phyloP scores from a whole-genome alignment of 2,329 filamentous ascomycete species.

The Aspergillus fijiensis region DNA sequence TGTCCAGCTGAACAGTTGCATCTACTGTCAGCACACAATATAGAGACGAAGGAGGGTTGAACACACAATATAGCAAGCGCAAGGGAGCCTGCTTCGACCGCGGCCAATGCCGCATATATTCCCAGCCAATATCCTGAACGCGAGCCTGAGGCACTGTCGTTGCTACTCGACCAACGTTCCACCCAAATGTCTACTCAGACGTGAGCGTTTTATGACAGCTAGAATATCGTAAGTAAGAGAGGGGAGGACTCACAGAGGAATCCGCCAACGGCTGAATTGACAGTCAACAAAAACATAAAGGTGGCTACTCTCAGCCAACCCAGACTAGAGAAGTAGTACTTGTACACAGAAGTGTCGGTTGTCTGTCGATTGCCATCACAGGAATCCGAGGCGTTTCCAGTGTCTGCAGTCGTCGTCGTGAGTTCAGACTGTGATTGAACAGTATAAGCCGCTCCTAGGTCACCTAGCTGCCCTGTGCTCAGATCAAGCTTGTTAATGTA shows the following conservation, averaged over 20 bases:
- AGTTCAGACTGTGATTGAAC: background rate
- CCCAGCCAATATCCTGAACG: constrained; percentile 21
- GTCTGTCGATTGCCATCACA: background rate
- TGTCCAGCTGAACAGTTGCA: constrained; percentile 2
- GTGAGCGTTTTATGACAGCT: too few relatives aligned
- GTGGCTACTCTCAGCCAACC: constrained; percentile 16
- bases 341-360: constrained; percentile 20
- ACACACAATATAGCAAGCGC: background rate
- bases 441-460: background rate
- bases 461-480: background rate
- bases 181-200: constrained; percentile 11
- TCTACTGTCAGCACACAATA: background rate
- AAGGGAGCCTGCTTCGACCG: constrained; percentile 9
- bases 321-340: constrained; percentile 24
- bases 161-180: constrained; percentile 22
- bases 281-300: constrained; percentile 18
- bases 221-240: too few relatives aligned
- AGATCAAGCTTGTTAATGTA: background rate
- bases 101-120: constrained; percentile 17
- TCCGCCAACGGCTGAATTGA: constrained; percentile 3
- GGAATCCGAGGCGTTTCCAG: background rate
- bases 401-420: background rate
- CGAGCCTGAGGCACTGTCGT: constrained; percentile 5
- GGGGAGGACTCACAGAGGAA: background rate
- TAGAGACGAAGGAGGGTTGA: background rate